phyloP scores from a whole-genome alignment of 352 stramenopile species.

The Stramenopiles sp. region DNA sequence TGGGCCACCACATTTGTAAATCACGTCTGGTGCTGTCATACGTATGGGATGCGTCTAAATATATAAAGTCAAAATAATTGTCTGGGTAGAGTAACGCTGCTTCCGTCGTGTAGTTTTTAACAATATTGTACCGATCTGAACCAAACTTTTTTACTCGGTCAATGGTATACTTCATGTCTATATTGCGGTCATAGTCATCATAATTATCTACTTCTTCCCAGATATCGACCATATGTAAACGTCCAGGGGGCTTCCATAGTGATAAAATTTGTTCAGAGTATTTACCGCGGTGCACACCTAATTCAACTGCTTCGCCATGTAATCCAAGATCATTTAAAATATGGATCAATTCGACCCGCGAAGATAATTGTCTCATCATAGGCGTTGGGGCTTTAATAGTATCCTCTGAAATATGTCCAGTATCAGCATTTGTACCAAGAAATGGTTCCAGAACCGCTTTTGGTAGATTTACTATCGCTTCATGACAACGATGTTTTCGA shows the following conservation, averaged over 20 bases:
- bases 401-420: too few relatives aligned
- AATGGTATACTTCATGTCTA: background rate
- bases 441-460: too few relatives aligned
- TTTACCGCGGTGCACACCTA: conserved; percentile 14
- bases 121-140: background rate
- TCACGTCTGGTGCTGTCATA: conserved; percentile 25
- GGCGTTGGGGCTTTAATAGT: too few relatives aligned
- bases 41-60: conserved; percentile 32
- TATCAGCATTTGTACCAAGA: too few relatives aligned
- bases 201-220: conserved; percentile 17
- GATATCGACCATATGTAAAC: conserved; percentile 12
- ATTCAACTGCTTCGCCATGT: background rate
- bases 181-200: background rate
- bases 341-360: conserved; percentile 9
- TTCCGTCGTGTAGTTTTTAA: conserved; percentile 16
- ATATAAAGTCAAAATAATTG: conserved; percentile 30
- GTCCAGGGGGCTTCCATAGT: background rate
- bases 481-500: too few relatives aligned
- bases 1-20: conserved; percentile 26
- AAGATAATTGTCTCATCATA: too few relatives aligned
- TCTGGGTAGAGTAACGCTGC: conserved; percentile 18
- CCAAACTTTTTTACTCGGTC: background rate
- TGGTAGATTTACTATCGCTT: too few relatives aligned
- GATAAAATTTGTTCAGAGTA: background rate
- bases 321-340: conserved; percentile 11